Base-by-base conservation (phyloP, 1,284 basidiomycete genomes). In the Marasmius oreades region DNA sequence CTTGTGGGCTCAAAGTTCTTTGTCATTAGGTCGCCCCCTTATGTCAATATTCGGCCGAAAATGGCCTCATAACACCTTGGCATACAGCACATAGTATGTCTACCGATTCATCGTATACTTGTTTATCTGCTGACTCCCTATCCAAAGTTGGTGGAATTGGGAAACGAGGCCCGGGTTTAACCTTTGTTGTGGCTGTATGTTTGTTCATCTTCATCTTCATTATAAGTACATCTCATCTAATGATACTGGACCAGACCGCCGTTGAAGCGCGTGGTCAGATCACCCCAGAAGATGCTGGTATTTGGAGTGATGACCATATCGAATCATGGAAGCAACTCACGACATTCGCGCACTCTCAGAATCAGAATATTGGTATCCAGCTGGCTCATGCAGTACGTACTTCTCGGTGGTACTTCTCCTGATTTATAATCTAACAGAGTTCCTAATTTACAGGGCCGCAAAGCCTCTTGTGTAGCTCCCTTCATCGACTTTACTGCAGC, bases 231-330 rank as follows among this genome's bases (percentile, higher is more conserved):
- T 16, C 8, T 36, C 16, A 36, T 36, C 34, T 16, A n/a, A n/a
- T n/a, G n/a, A n/a, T n/a, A n/a, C 34, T 36, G 8, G 34, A 36
- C 34, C 16, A 36, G 34, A 82, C 83, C 0, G 78, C 81, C 1
- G 81, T 92, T 2, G 63, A 79, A 0, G 79, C 88, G 0, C 84
- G 91, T 62, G 78, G 80, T 10, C 74, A 79, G 7, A 79, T 78
- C 60, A 71, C 76, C 1, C 76, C 79, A 12, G 67, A 80, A 54
- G 78, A 81, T 55, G 47, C 67, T n/a, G 92, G 90, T 1, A 73
- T 94, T 55, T 95, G 91, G 90, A 74, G 78, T 3, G 90, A 92
- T 65, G 78, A 77, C 2, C 93, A 95, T 52, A 83, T 88, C 45
- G 77, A 74, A 5, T 78, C 84, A 0, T 76, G 92, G 52, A 81